Evolutionary conservation across 768 basidiomycete genomes (phyloP), one percentile per base, ranked within the genome.

Genomic region (Kondoa malvinella): DNA sequence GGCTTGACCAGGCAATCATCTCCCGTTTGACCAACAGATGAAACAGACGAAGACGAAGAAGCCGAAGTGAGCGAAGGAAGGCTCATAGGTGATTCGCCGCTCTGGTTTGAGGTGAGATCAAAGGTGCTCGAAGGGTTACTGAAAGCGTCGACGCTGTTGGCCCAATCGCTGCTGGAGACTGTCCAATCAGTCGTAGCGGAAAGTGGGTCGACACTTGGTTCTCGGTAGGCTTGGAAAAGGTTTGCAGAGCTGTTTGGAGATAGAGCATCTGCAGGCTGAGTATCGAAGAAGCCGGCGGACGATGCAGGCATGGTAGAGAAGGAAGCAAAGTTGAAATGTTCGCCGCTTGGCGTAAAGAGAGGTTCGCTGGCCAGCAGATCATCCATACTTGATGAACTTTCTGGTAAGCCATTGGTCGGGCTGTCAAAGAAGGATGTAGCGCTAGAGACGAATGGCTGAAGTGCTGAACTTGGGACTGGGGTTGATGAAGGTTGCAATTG

Each of bases 271-370:
- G n/a, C 32, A 3, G 33, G 16, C n/a, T 8, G 26, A 27, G 61
- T n/a, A n/a, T n/a, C n/a, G n/a, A n/a, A n/a, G n/a, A n/a, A n/a
- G n/a, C n/a, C 16, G 21, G 61, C 16, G 16, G 61, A 27, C 29
- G 27, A 21, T 3, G 30, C 27, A 27, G 33, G 30, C 3, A 63
- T 3, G 32, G n/a, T 33, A 17, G 17, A 16, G 30, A 63, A 29
- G 12, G 27, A 27, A 29, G 61, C 61, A 17, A 63, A 32, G 61
- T 63, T 63, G 61, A 63, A 33, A 33, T 63, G 61, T 33, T 63
- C 61, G 32, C 61, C 61, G 8, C 27, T 30, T 16, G 61, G 61
- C 27, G 61, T 63, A 29, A 63, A 63, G 26, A 63, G 29, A 34
- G 3, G 3, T 17, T 63, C 26, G 61, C 61, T 32, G 61, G 40